Base-by-base conservation (phyloP, 345 rosid species). In the Lepidium didymum region DNA sequence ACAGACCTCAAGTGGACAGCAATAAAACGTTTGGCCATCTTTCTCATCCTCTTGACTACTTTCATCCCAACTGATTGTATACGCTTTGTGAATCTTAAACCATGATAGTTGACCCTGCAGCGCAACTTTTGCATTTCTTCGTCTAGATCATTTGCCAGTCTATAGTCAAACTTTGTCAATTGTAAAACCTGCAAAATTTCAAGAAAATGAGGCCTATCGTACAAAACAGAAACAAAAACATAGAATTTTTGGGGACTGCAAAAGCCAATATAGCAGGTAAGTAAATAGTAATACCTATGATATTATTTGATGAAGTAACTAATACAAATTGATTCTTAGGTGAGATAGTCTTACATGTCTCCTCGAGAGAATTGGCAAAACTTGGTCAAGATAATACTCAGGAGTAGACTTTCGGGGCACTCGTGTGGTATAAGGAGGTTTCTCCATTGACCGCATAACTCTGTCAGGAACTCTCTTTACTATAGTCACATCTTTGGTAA, bases 401-500 rank as follows among this genome's bases (percentile, higher is more conserved):
- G 96, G 92, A 27, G 87, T 79, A 18, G 97, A 95, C 78, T 95
- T 95, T 75, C 99, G 85, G 0, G 99, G 99, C 35, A 95, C 97
- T 50, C 99, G 96, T 87, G 85, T 95, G 6, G 96, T 87, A 71
- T 95, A 95, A 1, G 96, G 97, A 78, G 96, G 97, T 74, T 87
- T 95, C 70, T 91, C 97, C 97, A 95, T 86, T 23, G 96, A 84
- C 52, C 92, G 78, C 97, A 89, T 91, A 69, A 87, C 78, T 74
- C 81, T 91, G 64, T 91, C 92, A 58, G 99, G 99, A 75, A 95
- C 94, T 79, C 91, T 79, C 91, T 86, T 95, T 50, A 95, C 90
- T 65, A 91, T 80, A n/a, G 90, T 85, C 40, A 95, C 93, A 74
- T 95, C 97, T 78, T 89, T 91, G 31, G 87, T 77, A 31, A 95